Percentiles rank a stretch among this genome's conserved stretches.
Evolutionary conservation across 805 yeast species (phyloP).

Genomic region (Dipodascopsis uninucleata): DNA sequence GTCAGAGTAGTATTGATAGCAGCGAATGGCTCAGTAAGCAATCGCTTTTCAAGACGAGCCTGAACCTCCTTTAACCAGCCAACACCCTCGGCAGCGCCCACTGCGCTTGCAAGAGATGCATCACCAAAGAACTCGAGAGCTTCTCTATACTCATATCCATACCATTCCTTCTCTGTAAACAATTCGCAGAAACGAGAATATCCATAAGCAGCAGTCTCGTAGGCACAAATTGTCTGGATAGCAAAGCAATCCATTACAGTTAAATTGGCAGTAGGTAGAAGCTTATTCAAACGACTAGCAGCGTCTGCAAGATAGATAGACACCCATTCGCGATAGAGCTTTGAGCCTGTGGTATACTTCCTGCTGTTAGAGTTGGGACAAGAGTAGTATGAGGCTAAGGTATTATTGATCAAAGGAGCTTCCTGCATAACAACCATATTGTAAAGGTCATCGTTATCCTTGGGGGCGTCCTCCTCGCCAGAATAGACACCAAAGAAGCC

Average conservation of each 20-base stretch:
- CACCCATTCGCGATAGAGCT: slow-evolving; percentile 37
- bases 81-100: slow-evolving; percentile 57
- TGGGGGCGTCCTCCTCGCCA: slow-evolving; percentile 33
- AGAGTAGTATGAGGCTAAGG: slow-evolving; percentile 39
- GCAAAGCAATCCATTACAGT: slow-evolving; percentile 50
- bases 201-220: slow-evolving; percentile 68
- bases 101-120: slow-evolving; percentile 60
- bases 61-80: slow-evolving; percentile 47
- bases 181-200: slow-evolving; percentile 62
- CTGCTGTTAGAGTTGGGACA: slow-evolving; percentile 38
- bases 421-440: slow-evolving; percentile 37
- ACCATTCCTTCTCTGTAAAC: slow-evolving; percentile 65
- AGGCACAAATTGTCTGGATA: slow-evolving; percentile 66
- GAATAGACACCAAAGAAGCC: slow-evolving; percentile 42
- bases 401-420: slow-evolving; percentile 35
- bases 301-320: slow-evolving; percentile 49
- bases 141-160: slow-evolving; percentile 55
- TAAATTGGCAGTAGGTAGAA: slow-evolving; percentile 48
- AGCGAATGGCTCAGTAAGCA: slow-evolving; percentile 50
- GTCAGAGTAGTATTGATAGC: slow-evolving; percentile 45
- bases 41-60: slow-evolving; percentile 47
- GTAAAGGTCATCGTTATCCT: slow-evolving; percentile 34
- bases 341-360: slow-evolving; percentile 31
- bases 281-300: slow-evolving; percentile 51
- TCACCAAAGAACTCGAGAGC: slow-evolving; percentile 60